phyloP scores from a whole-genome alignment of 805 yeast species.

The Wilhelminamyces savonicus region DNA sequence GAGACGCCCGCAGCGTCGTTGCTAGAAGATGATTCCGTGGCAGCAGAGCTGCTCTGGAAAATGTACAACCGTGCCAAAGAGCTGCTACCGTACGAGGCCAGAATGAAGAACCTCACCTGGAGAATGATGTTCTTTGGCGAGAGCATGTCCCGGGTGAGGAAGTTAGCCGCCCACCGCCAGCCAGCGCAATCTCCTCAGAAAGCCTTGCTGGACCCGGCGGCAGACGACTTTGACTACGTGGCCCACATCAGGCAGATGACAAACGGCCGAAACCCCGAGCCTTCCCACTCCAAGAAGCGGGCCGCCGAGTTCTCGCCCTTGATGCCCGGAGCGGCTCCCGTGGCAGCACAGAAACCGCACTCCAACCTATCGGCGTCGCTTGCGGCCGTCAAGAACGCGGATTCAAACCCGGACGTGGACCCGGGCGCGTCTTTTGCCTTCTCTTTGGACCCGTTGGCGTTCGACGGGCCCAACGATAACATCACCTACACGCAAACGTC shows the following conservation, averaged over 20 bases:
- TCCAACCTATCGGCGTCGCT: slow-evolving; percentile 10
- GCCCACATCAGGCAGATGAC: slow-evolving; percentile 52
- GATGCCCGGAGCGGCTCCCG: not conserved
- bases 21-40: slow-evolving; percentile 5
- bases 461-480: slow-evolving; percentile 35
- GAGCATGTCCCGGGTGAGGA: slow-evolving; percentile 4
- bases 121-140: slow-evolving; percentile 55
- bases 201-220: slow-evolving; percentile 42
- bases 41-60: slow-evolving; percentile 52
- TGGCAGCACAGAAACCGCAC: not conserved
- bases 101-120: slow-evolving; percentile 88
- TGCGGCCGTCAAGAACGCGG: slow-evolving; percentile 11
- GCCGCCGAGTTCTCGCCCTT: not conserved
- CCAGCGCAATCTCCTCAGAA: no score
- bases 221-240: slow-evolving; percentile 56
- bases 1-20: no score
- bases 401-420: no score
- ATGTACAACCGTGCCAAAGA: slow-evolving; percentile 75
- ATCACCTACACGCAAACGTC: no score
- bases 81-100: slow-evolving; percentile 61
- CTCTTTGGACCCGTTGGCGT: slow-evolving; percentile 41
- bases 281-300: not conserved
- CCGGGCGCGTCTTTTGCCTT: slow-evolving; percentile 17
- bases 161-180: slow-evolving; percentile 3
- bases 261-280: slow-evolving; percentile 9